phyloP scores from a whole-genome alignment of 1,139 yeast genomes.

The Debaryomyces subglobosus region DNA sequence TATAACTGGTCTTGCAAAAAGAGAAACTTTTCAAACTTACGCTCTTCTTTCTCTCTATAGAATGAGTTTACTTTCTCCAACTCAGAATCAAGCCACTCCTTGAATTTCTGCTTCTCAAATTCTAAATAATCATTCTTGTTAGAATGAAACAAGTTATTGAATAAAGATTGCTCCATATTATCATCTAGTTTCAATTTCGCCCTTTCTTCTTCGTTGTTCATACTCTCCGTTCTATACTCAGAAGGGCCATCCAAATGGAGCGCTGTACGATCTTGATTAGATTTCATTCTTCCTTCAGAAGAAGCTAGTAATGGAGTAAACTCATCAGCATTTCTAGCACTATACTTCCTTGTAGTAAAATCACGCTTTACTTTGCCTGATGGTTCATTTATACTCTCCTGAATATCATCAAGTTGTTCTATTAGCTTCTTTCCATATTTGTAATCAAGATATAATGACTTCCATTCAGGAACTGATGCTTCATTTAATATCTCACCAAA shows the following conservation, averaged over 20 bases:
- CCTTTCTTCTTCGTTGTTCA: background rate
- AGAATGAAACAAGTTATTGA: constrained; percentile 23
- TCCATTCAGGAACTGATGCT: constrained; percentile 83
- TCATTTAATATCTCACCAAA: constrained; percentile 48
- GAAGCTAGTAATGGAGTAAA: constrained; percentile 36
- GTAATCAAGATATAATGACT: constrained; percentile 77
- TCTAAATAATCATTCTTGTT: constrained; percentile 23
- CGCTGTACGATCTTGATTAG: background rate
- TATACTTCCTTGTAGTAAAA: background rate
- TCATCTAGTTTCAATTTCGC: background rate
- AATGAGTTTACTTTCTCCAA: constrained; percentile 62
- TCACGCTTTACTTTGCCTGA: background rate
- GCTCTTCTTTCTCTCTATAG: constrained; percentile 61
- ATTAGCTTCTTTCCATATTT: constrained; percentile 52
- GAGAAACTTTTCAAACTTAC: constrained; percentile 60
- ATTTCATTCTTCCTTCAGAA: background rate
- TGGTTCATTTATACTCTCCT: constrained; percentile 6
- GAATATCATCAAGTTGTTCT: constrained; percentile 24
- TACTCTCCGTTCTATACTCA: background rate
- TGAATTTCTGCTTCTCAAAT: constrained; percentile 48
- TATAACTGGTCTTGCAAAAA: constrained; percentile 69
- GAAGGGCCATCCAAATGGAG: background rate
- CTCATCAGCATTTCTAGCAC: constrained; percentile 20
- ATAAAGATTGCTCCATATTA: constrained; percentile 15
- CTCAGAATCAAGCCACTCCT: constrained; percentile 64